Evolutionary conservation across 2,329 filamentous ascomycete genomes (phyloP).

Genomic region (Corinectria fuckeliana): DNA sequence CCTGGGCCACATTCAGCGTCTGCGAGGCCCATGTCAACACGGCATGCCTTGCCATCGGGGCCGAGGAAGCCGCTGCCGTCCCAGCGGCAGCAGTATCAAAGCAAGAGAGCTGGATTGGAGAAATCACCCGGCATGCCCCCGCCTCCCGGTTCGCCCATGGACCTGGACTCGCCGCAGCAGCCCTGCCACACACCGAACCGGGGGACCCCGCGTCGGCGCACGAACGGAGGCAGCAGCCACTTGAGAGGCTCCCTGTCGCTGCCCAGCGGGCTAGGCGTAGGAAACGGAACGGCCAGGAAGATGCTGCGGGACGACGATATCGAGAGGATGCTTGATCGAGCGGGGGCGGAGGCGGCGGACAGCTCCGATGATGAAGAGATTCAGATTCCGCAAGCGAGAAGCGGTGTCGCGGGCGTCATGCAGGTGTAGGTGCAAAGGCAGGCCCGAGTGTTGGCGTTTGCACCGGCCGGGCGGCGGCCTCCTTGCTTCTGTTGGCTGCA

Average conservation of each 20-base stretch:
- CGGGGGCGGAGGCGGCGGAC: slow-evolving; percentile 55
- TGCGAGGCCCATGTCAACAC: slow-evolving; percentile 24
- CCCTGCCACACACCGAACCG: slow-evolving; percentile 34
- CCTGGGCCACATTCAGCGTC: slow-evolving; percentile 37
- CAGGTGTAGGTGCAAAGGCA: slow-evolving; percentile 29
- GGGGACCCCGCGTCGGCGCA: slow-evolving; percentile 52
- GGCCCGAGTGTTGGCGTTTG: background rate
- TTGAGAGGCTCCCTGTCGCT: slow-evolving; percentile 54
- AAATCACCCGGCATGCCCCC: slow-evolving; percentile 49
- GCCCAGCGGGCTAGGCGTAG: slow-evolving; percentile 55
- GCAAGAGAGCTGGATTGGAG: slow-evolving; percentile 57
- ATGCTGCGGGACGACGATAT: slow-evolving; percentile 61
- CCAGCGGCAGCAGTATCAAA: slow-evolving; percentile 50
- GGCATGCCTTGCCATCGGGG: slow-evolving; percentile 53
- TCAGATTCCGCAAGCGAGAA: slow-evolving; percentile 49
- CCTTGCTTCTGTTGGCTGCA: slow-evolving; percentile 15
- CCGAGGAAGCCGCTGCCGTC: slow-evolving; percentile 60
- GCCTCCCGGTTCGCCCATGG: slow-evolving; percentile 54
- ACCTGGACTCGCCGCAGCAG: slow-evolving; percentile 48
- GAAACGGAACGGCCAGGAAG: slow-evolving; percentile 45
- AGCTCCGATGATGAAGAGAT: slow-evolving; percentile 67
- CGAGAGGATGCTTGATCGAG: slow-evolving; percentile 63
- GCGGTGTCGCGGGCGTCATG: slow-evolving; percentile 40
- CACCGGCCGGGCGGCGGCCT: background rate
- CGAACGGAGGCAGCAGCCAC: slow-evolving; percentile 48